These are phyloP conservation scores for Mediolabrus comicus DNA, from an alignment of 108 stramenopile genomes.

Conservation along the genomic window DNA sequence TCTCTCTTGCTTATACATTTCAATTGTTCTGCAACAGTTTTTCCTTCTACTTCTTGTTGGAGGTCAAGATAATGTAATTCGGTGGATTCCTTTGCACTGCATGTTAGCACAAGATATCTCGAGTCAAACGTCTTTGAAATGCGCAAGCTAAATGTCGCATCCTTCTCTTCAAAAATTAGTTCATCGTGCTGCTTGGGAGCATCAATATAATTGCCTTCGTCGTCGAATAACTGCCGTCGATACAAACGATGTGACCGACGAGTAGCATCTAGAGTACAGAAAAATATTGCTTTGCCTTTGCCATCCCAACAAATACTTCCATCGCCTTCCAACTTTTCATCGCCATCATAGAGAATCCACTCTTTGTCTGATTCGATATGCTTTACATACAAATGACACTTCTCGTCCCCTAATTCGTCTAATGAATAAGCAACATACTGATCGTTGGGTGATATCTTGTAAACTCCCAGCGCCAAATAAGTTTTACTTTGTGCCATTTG, in stretches of 20 bases:
- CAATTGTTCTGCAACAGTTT: slow-evolving; percentile 11
- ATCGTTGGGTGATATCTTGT: slow-evolving; percentile 63
- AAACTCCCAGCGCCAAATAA: slow-evolving; percentile 80
- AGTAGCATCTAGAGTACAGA: slow-evolving; percentile 81
- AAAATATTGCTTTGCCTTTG: slow-evolving; percentile 75
- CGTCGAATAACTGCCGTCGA: slow-evolving; percentile 33
- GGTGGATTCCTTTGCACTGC: slow-evolving; percentile 75
- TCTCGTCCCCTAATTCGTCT: slow-evolving; percentile 88
- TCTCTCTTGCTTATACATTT: slow-evolving; percentile 65
- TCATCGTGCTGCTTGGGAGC: slow-evolving; percentile 40
- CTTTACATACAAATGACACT: slow-evolving; percentile 77
- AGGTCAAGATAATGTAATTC: slow-evolving; percentile 74
- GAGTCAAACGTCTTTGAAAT: slow-evolving; percentile 61
- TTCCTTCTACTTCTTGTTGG: neutral
- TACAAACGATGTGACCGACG: slow-evolving; percentile 79
- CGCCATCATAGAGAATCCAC: slow-evolving; percentile 52
- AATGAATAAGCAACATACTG: slow-evolving; percentile 85
- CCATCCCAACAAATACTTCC: slow-evolving; percentile 81
- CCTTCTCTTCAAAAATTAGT: slow-evolving; percentile 82
- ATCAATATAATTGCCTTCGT: slow-evolving; percentile 18
- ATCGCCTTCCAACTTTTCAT: slow-evolving; percentile 43
- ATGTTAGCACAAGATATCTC: slow-evolving; percentile 57
- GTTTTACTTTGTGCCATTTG: slow-evolving; percentile 70
- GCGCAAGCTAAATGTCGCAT: slow-evolving; percentile 60
- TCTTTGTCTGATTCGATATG: slow-evolving; percentile 69